Evolutionary conservation across 306 rosid genomes (phyloP).

Genomic region (Prunus mongolica): DNA sequence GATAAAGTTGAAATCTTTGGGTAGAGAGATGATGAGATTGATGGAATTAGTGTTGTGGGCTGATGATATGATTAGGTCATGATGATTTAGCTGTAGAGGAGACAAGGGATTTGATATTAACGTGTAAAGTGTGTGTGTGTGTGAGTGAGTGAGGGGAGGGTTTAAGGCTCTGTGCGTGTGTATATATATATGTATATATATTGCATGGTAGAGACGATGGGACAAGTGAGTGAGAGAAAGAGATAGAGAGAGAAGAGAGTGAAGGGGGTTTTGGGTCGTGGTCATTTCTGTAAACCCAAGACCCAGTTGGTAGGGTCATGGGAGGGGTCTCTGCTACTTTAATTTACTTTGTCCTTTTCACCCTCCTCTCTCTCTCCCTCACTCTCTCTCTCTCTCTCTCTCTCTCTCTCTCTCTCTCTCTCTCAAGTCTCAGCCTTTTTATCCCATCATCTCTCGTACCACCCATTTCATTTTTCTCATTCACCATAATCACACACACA

Average conservation of each 20-base stretch:
- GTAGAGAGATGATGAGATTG: neutral
- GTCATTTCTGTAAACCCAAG: conserved; percentile 38
- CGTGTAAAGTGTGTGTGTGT: conserved; percentile 7
- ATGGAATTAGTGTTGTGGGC: neutral
- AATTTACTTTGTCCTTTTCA: conserved; percentile 35
- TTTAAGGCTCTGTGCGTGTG: neutral
- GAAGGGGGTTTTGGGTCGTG: conserved; percentile 20
- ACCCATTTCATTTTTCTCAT: conserved; percentile 12
- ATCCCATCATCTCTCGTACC: conserved; percentile 30
- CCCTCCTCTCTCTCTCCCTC: neutral
- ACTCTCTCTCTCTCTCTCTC: neutral
- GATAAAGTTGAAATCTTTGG: neutral
- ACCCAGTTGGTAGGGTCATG: conserved; percentile 35
- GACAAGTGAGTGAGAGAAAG: conserved; percentile 8
- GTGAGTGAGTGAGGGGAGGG: conserved; percentile 2
- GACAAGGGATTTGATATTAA: conserved; percentile 7
- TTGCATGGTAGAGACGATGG: conserved; percentile 31
- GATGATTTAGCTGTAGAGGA: conserved; percentile 19
- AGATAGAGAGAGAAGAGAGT: neutral
- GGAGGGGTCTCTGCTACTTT: conserved; percentile 20
- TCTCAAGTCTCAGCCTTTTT: conserved; percentile 19
- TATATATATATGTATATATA: neutral
- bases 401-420: neutral
- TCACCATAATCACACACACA: conserved; percentile 10
- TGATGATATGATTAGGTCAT: conserved; percentile 39